Conservation (phyloP, 768 basidiomycete genomes). For the Mycena sanguinolenta region DNA sequence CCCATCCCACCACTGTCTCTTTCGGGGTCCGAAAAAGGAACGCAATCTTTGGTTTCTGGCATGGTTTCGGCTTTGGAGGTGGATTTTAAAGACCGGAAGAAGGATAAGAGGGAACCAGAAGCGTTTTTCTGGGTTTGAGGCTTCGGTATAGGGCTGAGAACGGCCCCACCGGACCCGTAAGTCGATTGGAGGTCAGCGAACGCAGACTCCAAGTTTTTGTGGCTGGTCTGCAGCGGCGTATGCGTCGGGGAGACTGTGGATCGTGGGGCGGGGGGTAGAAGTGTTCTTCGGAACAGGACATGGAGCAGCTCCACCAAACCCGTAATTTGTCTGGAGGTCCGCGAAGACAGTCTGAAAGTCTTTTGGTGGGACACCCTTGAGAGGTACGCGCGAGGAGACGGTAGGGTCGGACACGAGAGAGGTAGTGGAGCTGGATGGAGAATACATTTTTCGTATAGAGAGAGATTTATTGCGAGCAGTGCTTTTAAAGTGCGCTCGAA, state of each 20-base stretch:
- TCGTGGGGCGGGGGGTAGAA: no score
- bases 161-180: slow-evolving; percentile 16
- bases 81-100: neutral
- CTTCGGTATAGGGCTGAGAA: slow-evolving; percentile 5
- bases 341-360: slow-evolving; percentile 29
- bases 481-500: neutral
- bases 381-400: slow-evolving; percentile 27
- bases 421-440: slow-evolving; percentile 20
- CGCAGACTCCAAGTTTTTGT: slow-evolving; percentile 1
- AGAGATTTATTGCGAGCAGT: neutral
- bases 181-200: slow-evolving; percentile 23
- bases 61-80: no score
- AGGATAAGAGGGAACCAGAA: neutral
- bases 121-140: neutral
- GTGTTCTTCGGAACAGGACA: slow-evolving; percentile 14
- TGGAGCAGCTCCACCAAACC: slow-evolving; percentile 13
- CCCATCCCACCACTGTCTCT: no score
- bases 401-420: slow-evolving; percentile 25
- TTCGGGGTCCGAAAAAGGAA: no score
- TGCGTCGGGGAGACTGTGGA: neutral
- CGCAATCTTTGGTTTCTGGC: no score
- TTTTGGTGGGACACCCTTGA: slow-evolving; percentile 10
- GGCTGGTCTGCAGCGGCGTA: neutral
- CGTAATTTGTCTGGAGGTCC: slow-evolving; percentile 26
- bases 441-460: neutral